Percentiles rank a stretch among this genome's conserved stretches.
Conservation (phyloP, 192 early-diverging fungal species). For the Polychytrium aggregatum region DNA sequence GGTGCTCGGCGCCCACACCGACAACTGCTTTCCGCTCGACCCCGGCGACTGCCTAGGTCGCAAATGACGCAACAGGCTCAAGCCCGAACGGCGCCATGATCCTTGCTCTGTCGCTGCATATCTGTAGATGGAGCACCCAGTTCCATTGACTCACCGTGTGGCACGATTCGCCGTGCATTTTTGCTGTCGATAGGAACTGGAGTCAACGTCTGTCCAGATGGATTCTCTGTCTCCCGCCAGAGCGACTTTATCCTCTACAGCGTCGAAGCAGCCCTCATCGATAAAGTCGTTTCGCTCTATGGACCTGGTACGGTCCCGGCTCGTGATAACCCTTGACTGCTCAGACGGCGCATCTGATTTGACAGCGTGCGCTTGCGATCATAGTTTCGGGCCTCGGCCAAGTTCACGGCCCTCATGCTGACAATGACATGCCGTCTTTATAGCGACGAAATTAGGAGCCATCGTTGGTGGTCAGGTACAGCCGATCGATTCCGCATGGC, state of each 20-base stretch:
- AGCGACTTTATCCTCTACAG: constrained; percentile 90
- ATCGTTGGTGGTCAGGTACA: constrained; percentile 76
- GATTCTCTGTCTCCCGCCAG: constrained; percentile 68
- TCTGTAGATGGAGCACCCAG: neutral
- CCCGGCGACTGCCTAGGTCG: neutral
- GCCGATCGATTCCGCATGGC: constrained; percentile 3
- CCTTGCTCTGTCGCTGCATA: neutral
- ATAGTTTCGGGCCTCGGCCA: no score
- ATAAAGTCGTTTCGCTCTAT: constrained; percentile 64
- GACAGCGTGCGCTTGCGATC: neutral
- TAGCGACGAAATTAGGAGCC: constrained; percentile 75
- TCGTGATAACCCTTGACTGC: neutral
- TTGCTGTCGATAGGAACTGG: no score
- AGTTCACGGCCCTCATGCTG: neutral
- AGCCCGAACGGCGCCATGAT: no score
- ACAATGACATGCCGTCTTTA: constrained; percentile 2
- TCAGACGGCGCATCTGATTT: neutral
- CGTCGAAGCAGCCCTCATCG: constrained; percentile 85
- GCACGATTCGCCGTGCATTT: no score
- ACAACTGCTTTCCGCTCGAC: neutral
- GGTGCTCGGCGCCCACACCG: no score
- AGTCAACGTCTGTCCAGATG: constrained; percentile 64
- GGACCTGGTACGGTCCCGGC: constrained; percentile 56
- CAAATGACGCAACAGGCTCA: neutral
- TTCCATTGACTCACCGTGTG: no score